Conservation (phyloP, 208 protist genomes). For the Leishmania martiniquensis region DNA sequence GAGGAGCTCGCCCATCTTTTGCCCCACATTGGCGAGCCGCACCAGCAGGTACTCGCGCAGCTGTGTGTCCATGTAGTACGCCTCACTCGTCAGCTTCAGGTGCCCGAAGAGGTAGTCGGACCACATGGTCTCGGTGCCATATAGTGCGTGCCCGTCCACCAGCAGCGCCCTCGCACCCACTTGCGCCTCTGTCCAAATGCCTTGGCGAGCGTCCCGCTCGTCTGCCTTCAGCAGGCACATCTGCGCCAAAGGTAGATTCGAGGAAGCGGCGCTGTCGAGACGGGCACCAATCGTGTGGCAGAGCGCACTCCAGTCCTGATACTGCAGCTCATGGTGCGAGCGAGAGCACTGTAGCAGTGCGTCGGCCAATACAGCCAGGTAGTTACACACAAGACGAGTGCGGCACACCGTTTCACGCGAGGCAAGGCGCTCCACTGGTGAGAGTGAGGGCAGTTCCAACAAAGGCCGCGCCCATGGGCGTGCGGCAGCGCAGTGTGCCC, state of each 20-base stretch:
- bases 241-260: constrained; percentile 12
- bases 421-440: constrained; percentile 15
- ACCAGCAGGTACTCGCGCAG: constrained; percentile 31
- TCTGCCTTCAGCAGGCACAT: constrained; percentile 5
- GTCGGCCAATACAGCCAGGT: neutral
- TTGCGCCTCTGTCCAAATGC: constrained; percentile 16
- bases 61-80: constrained; percentile 41
- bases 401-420: constrained; percentile 28
- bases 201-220: constrained; percentile 25
- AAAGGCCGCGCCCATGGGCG: neutral
- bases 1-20: constrained; percentile 42
- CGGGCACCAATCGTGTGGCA: neutral
- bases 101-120: constrained; percentile 40
- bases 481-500: neutral
- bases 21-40: constrained; percentile 31
- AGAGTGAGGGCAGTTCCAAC: constrained; percentile 1
- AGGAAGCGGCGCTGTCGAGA: neutral
- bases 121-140: constrained; percentile 15
- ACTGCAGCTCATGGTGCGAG: neutral
- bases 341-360: neutral
- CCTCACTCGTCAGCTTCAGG: constrained; percentile 39
- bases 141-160: constrained; percentile 1
- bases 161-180: neutral
- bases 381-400: neutral
- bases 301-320: neutral